Conservation (phyloP, 805 yeast genomes). For the Zygotorulaspora florentina region DNA sequence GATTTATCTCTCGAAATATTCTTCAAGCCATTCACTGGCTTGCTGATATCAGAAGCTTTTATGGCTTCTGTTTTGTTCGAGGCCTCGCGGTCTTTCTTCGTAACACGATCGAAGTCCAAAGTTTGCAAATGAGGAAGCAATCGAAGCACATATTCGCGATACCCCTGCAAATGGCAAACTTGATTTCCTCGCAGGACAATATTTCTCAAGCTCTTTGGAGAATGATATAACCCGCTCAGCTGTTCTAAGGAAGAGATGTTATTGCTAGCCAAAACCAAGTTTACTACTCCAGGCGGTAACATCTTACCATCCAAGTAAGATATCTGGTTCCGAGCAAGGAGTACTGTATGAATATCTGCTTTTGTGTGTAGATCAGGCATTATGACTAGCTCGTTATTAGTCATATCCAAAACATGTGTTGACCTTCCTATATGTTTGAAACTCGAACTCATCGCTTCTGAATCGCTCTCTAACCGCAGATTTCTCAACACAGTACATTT, state of each 20-base stretch:
- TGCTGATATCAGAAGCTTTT: conserved; percentile 26
- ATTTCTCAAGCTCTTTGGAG: conserved; percentile 42
- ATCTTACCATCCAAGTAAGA: conserved; percentile 36
- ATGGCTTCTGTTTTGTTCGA: conserved; percentile 37
- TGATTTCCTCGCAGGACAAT: conserved; percentile 59
- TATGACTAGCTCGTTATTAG: conserved; percentile 64
- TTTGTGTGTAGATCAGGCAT: conserved; percentile 46
- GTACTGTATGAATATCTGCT: conserved; percentile 45
- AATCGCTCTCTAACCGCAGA: conserved; percentile 39
- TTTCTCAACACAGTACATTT: conserved; percentile 29
- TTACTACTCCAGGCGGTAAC: conserved; percentile 37
- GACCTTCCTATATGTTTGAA: conserved; percentile 41
- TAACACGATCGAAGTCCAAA: conserved; percentile 66
- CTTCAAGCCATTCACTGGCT: conserved; percentile 15
- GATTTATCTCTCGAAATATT: conserved; percentile 25
- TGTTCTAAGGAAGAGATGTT: conserved; percentile 46
- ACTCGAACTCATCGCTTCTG: conserved; percentile 41
- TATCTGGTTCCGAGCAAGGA: conserved; percentile 63
- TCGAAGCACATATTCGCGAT: conserved; percentile 58
- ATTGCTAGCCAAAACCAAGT: conserved; percentile 50
- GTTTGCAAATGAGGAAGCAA: conserved; percentile 57
- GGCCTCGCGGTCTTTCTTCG: conserved; percentile 40
- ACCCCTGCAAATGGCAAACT: conserved; percentile 45
- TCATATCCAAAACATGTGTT: conserved; percentile 61
- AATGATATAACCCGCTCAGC: conserved; percentile 40